A percentile compares a stretch with the other conserved stretches of the same genome.
Evolutionary conservation across 805 yeast genomes (phyloP).

Genomic region (Schwanniomyces polymorphus): DNA sequence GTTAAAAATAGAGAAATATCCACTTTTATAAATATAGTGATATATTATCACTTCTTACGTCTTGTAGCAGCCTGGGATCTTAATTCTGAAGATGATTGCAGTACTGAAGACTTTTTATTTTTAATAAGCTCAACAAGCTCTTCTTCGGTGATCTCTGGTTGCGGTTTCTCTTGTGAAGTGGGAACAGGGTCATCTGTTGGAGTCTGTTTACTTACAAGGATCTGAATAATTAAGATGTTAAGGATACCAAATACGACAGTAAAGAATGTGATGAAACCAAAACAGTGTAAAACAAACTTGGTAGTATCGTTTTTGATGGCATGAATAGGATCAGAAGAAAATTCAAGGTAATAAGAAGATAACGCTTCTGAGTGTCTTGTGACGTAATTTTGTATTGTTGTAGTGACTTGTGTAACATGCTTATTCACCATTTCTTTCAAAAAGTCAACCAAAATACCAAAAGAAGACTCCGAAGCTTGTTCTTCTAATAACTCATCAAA

Average conservation of each 20-base stretch:
- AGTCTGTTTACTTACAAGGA: background rate
- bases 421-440: background rate
- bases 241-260: conserved; percentile 44
- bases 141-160: background rate
- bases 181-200: too few relatives aligned
- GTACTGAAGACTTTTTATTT: background rate
- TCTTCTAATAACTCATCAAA: conserved; percentile 34
- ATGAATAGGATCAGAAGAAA: conserved; percentile 44
- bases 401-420: background rate
- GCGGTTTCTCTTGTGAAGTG: background rate
- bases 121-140: background rate
- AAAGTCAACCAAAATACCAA: background rate
- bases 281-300: conserved; percentile 50
- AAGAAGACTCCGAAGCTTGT: conserved; percentile 5
- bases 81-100: background rate
- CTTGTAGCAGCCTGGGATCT: background rate
- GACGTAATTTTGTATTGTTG: background rate
- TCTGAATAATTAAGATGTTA: conserved; percentile 27
- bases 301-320: conserved; percentile 48
- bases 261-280: conserved; percentile 38
- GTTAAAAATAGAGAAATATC: too few relatives aligned
- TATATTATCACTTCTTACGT: background rate
- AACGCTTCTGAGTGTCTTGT: conserved; percentile 9
- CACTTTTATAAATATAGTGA: too few relatives aligned
- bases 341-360: conserved; percentile 34